Conservation (phyloP, 2,329 filamentous ascomycete genomes). For the Epichloe brachyelytri region DNA sequence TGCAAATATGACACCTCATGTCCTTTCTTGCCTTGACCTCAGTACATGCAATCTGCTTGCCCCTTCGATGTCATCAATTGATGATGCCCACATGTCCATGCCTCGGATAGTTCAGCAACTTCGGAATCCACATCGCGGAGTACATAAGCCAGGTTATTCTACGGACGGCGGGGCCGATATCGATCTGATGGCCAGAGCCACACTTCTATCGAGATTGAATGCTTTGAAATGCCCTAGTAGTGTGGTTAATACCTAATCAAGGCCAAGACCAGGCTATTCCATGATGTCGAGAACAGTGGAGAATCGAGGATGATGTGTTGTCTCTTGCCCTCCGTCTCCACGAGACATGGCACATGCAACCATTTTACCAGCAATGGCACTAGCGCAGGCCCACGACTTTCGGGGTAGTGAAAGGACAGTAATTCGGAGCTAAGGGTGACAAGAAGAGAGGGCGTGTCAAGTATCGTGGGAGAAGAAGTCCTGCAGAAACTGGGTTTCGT, state of each 20-base stretch:
- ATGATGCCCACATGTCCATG: background rate
- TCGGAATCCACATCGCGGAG: background rate
- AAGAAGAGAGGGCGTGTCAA: background rate
- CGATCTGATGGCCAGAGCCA: background rate
- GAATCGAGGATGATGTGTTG: background rate
- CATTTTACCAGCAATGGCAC: background rate
- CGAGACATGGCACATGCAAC: background rate
- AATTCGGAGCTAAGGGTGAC: background rate
- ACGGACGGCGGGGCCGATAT: too few relatives aligned
- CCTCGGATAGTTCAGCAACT: background rate
- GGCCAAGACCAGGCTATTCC: background rate
- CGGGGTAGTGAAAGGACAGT: background rate
- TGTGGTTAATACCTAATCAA: background rate
- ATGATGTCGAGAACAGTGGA: background rate
- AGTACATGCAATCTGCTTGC: background rate
- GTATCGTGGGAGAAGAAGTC: background rate
- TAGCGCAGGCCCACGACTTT: slow-evolving; percentile 1
- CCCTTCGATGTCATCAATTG: background rate
- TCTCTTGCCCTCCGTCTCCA: background rate
- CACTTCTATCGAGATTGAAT: background rate
- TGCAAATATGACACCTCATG: too few relatives aligned
- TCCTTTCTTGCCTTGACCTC: too few relatives aligned
- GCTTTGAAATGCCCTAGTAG: too few relatives aligned
- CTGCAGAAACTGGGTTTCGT: background rate
- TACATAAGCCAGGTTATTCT: background rate